Percentiles rank a stretch among this genome's conserved stretches.
phyloP scores from a whole-genome alignment of 2,329 filamentous ascomycete genomes.

The Fusarium sp. region DNA sequence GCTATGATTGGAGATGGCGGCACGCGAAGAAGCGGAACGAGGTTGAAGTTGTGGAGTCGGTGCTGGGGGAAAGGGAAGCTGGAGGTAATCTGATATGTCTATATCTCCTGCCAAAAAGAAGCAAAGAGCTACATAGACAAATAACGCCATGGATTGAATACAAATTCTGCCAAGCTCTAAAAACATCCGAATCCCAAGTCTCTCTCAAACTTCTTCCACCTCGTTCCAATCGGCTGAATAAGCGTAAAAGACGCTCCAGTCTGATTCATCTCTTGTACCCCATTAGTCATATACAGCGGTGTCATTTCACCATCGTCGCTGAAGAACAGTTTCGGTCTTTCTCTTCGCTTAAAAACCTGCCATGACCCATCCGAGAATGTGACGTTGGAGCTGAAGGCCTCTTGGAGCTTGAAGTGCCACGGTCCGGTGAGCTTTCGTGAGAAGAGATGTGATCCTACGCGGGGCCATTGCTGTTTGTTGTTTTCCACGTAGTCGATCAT shows the following conservation, averaged over 20 bases:
- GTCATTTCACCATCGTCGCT: conserved; percentile 56
- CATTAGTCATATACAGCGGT: conserved; percentile 59
- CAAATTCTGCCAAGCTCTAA: background rate
- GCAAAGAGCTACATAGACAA: rapidly evolving
- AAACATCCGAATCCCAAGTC: background rate
- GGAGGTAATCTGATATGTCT: no score
- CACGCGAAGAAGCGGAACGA: no score
- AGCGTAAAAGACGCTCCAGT: conserved; percentile 26
- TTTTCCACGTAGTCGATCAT: conserved; percentile 45
- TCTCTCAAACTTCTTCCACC: conserved; percentile 26
- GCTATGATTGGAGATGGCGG: no score
- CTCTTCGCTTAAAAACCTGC: conserved; percentile 56
- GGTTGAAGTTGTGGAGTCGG: no score
- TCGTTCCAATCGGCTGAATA: conserved; percentile 28
- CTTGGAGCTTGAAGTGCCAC: conserved; percentile 46
- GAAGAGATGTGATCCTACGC: conserved; percentile 48
- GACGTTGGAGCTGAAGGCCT: conserved; percentile 47
- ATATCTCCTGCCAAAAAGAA: background rate
- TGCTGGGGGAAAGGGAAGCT: no score
- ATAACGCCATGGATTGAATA: background rate
- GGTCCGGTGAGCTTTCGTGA: conserved; percentile 44
- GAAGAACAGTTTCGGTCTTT: conserved; percentile 62
- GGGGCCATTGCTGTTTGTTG: conserved; percentile 44
- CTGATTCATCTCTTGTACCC: conserved; percentile 55
- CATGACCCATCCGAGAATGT: conserved; percentile 53